These are phyloP conservation scores for Mycena maculata DNA, from an alignment of 768 basidiomycete species.

Conservation along the genomic window DNA sequence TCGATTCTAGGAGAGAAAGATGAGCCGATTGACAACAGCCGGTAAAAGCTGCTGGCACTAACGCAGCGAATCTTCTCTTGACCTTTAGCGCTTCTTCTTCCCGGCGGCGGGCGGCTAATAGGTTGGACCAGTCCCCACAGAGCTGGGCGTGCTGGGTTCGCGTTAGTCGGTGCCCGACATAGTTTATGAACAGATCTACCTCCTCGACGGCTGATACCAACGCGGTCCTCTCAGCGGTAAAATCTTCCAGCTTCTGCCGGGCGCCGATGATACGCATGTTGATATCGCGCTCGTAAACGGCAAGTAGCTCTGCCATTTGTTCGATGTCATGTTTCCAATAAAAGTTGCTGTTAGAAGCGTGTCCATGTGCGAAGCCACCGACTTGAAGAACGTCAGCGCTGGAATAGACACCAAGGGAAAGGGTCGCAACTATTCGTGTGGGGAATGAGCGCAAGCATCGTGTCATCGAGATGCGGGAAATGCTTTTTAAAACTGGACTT, in stretches of 20 bases:
- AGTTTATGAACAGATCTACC: conserved; percentile 10
- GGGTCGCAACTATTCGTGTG: conserved; percentile 44
- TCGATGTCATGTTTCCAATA: conserved; percentile 50
- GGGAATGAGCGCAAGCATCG: conserved; percentile 44
- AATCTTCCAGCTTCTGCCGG: conserved; percentile 39
- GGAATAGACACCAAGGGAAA: not conserved
- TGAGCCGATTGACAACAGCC: not conserved
- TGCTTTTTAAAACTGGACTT: conserved; percentile 36
- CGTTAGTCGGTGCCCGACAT: not conserved
- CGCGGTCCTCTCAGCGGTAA: conserved; percentile 33
- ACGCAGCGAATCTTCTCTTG: conserved; percentile 27
- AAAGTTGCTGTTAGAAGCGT: conserved; percentile 42
- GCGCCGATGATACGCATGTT: conserved; percentile 38
- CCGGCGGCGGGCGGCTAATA: not conserved
- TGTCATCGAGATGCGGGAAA: conserved; percentile 43
- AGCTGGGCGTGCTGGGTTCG: conserved; percentile 22
- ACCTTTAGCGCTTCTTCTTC: not conserved
- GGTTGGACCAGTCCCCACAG: conserved; percentile 24
- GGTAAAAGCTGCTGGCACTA: not conserved
- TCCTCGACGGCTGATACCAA: conserved; percentile 30
- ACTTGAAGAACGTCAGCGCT: conserved; percentile 35
- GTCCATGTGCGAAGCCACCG: conserved; percentile 44
- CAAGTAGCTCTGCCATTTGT: conserved; percentile 36
- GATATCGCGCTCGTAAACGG: conserved; percentile 32
- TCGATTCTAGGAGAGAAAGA: conserved; percentile 28